Percentiles rank a stretch among this genome's conserved stretches.
These are phyloP conservation scores for Diospyros lotus DNA, from an alignment of 148 eudicot genomes.

Conservation along the genomic window DNA sequence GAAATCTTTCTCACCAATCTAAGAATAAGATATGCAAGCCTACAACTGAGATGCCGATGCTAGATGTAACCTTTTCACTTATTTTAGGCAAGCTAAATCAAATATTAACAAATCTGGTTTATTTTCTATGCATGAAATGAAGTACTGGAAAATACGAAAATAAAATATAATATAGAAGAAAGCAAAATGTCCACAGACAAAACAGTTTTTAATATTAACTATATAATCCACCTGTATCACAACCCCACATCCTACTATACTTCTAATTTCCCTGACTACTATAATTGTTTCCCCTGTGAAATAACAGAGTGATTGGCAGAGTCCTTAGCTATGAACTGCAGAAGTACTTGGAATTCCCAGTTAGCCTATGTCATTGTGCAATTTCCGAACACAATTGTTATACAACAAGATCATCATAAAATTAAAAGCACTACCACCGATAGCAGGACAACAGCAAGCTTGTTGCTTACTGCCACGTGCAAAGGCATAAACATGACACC, in stretches of 20 bases:
- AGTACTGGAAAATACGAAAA: background rate
- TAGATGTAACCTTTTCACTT: background rate
- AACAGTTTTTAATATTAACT: background rate
- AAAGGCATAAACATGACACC: conserved; percentile 2
- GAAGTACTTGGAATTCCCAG: background rate
- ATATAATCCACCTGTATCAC: no score
- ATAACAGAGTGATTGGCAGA: no score
- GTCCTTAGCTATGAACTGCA: no score
- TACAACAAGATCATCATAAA: background rate
- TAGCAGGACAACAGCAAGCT: no score
- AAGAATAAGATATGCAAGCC: no score
- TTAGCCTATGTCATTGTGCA: background rate
- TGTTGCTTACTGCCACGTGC: no score
- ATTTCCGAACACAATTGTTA: background rate
- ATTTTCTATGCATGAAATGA: no score
- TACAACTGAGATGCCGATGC: background rate
- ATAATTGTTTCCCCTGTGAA: no score
- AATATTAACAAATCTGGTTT: background rate
- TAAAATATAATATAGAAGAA: background rate
- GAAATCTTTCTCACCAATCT: no score
- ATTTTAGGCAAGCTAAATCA: background rate
- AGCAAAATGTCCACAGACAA: background rate
- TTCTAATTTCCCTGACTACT: no score
- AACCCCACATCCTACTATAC: no score
- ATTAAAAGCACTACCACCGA: background rate